phyloP scores from a whole-genome alignment of 2,329 filamentous ascomycete genomes.

The Aspergillus luchuensis region DNA sequence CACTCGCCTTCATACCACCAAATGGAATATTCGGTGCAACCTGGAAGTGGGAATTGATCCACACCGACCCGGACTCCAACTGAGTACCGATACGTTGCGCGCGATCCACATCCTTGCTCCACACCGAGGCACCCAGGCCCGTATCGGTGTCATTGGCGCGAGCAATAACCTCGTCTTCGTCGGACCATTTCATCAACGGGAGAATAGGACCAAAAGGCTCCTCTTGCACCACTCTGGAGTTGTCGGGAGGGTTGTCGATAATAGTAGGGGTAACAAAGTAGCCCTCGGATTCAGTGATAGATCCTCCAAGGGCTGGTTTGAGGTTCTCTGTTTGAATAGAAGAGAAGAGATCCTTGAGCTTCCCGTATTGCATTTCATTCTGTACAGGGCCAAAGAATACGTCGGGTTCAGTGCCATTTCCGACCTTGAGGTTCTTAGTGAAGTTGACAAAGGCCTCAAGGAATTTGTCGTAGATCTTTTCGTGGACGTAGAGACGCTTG shows the following conservation, averaged over 20 bases:
- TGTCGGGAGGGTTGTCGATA: conserved; percentile 56
- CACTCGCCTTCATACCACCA: conserved; percentile 1
- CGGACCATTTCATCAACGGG: conserved; percentile 60
- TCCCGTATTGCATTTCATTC: conserved; percentile 65
- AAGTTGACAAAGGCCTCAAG: conserved; percentile 46
- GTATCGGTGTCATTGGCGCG: conserved; percentile 55
- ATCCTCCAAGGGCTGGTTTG: conserved; percentile 53
- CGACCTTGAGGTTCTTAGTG: conserved; percentile 41
- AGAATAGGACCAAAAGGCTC: conserved; percentile 66
- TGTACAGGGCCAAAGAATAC: conserved; percentile 60
- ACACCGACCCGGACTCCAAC: conserved; percentile 5
- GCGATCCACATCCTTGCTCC: conserved; percentile 51
- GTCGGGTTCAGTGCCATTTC: conserved; percentile 38
- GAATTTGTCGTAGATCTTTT: conserved; percentile 58
- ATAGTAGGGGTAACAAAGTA: conserved; percentile 61
- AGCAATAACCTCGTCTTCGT: conserved; percentile 59
- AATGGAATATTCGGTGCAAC: conserved; percentile 6
- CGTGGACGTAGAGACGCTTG: conserved; percentile 63
- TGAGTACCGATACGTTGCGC: not conserved
- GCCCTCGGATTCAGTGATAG: conserved; percentile 44
- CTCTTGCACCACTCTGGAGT: conserved; percentile 56
- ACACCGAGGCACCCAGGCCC: conserved; percentile 60
- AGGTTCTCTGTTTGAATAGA: conserved; percentile 58
- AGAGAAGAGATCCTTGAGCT: conserved; percentile 57
- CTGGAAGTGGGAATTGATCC: conserved; percentile 9